phyloP scores from a whole-genome alignment of 2,329 filamentous ascomycete species.

The Stachybotrys chartarum region DNA sequence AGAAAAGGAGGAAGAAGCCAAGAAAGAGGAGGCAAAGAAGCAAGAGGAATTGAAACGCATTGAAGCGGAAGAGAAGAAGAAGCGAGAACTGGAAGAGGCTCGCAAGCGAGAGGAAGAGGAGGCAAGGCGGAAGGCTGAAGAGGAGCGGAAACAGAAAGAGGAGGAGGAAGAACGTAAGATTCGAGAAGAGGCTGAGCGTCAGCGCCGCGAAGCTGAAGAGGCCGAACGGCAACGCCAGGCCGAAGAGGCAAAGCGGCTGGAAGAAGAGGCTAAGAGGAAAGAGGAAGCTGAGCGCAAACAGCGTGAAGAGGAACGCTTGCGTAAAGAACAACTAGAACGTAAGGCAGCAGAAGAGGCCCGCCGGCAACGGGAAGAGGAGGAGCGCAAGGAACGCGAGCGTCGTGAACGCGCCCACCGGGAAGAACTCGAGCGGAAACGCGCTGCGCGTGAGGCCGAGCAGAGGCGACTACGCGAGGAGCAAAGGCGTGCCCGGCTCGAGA shows the following conservation, averaged over 20 bases:
- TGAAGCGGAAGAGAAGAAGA: conserved; percentile 27
- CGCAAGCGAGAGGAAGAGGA: conserved; percentile 19
- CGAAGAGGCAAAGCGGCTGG: conserved; percentile 22
- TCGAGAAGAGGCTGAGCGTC: conserved; percentile 7
- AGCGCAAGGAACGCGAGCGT: conserved; percentile 42
- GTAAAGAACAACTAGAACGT: conserved; percentile 35
- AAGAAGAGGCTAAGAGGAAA: conserved; percentile 24
- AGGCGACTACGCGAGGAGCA: conserved; percentile 45
- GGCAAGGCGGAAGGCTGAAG: conserved; percentile 13
- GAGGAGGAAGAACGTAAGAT: conserved; percentile 7
- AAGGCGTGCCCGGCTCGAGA: conserved; percentile 46
- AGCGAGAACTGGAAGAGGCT: conserved; percentile 21
- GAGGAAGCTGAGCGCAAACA: conserved; percentile 29
- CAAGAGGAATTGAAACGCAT: conserved; percentile 24
- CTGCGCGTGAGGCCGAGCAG: conserved; percentile 44
- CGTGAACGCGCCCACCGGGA: conserved; percentile 34
- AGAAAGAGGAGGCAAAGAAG: conserved; percentile 19
- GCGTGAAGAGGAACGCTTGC: conserved; percentile 38
- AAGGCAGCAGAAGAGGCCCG: conserved; percentile 43
- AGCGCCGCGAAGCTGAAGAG: conserved; percentile 18
- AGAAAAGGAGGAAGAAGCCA: conserved; percentile 10
- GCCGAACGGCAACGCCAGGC: conserved; percentile 7
- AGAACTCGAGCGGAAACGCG: conserved; percentile 40
- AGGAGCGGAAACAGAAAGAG: conserved; percentile 5
- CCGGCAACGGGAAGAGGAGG: conserved; percentile 43